Conservation (phyloP, 495 filamentous ascomycete species). For the Lasiosphaeris hirsuta region DNA sequence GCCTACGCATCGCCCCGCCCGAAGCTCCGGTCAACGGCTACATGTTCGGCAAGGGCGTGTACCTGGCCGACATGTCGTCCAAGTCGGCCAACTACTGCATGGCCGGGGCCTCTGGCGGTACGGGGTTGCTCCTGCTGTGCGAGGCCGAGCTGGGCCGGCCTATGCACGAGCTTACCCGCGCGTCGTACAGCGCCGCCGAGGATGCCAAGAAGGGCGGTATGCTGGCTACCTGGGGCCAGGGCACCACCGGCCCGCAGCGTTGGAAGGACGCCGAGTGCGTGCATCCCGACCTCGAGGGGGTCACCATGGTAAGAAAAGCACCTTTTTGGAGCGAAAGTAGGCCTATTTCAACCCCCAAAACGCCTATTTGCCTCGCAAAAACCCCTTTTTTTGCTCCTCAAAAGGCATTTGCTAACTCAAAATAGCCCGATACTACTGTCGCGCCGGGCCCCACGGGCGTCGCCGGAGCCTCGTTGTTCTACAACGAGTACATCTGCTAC, state of each 20-base stretch:
- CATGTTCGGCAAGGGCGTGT: constrained; percentile 85
- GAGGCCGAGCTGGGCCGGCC: constrained; percentile 75
- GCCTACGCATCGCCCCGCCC: constrained; percentile 80
- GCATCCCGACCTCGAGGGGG: constrained; percentile 58
- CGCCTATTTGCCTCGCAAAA: too few species aligned
- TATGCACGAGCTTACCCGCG: constrained; percentile 53
- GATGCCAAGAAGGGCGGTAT: constrained; percentile 57
- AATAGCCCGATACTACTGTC: constrained; percentile 44
- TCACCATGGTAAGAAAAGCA: constrained; percentile 52
- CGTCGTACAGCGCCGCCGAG: constrained; percentile 59
- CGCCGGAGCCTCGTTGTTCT: constrained; percentile 38
- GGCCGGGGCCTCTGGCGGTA: constrained; percentile 40
- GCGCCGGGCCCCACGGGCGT: constrained; percentile 37
- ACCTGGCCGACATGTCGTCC: constrained; percentile 77
- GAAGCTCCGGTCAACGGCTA: constrained; percentile 77
- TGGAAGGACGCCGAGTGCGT: constrained; percentile 77
- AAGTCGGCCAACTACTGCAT: constrained; percentile 75
- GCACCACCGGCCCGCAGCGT: constrained; percentile 52
- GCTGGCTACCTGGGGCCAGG: constrained; percentile 65
- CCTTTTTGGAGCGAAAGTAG: too few species aligned
- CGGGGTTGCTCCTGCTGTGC: constrained; percentile 65
- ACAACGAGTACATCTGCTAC: constrained; percentile 78
- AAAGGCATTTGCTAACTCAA: constrained; percentile 11
- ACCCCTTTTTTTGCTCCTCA: background rate
- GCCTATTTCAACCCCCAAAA: too few species aligned